Evolutionary conservation across 768 basidiomycete genomes (phyloP).

Genomic region (Glaciozyma antarctica): DNA sequence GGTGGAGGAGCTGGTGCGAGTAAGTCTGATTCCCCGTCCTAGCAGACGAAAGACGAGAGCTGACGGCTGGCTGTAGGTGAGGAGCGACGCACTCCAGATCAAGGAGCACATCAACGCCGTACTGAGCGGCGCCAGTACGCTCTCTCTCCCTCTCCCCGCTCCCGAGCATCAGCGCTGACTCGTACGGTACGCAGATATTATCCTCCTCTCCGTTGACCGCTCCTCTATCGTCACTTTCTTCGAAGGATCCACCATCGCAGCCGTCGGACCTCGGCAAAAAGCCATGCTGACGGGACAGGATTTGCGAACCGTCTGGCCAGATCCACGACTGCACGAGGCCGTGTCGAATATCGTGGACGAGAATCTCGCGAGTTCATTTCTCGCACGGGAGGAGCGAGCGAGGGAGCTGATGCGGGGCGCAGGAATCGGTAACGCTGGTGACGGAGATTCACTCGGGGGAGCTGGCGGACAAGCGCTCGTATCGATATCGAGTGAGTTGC

Average conservation of each 20-base stretch:
- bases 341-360: background rate
- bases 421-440: background rate
- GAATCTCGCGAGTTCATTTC: background rate
- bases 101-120: slow-evolving; percentile 18
- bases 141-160: background rate
- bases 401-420: background rate
- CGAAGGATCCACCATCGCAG: slow-evolving; percentile 6
- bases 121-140: slow-evolving; percentile 5
- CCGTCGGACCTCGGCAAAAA: background rate
- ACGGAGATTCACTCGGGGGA: background rate
- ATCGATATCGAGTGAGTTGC: background rate
- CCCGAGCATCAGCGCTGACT: background rate
- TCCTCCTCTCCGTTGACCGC: slow-evolving; percentile 11
- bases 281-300: background rate
- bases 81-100: slow-evolving; percentile 7
- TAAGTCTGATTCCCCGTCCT: background rate
- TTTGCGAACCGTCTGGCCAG: background rate
- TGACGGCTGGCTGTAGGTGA: background rate
- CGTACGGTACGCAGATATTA: background rate
- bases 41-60: too few species aligned
- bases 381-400: background rate
- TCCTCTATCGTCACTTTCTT: background rate
- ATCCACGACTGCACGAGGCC: background rate
- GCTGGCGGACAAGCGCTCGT: background rate
- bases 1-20: slow-evolving; percentile 7